phyloP scores from a whole-genome alignment of 805 yeast species.

The Yarrowia sp. region DNA sequence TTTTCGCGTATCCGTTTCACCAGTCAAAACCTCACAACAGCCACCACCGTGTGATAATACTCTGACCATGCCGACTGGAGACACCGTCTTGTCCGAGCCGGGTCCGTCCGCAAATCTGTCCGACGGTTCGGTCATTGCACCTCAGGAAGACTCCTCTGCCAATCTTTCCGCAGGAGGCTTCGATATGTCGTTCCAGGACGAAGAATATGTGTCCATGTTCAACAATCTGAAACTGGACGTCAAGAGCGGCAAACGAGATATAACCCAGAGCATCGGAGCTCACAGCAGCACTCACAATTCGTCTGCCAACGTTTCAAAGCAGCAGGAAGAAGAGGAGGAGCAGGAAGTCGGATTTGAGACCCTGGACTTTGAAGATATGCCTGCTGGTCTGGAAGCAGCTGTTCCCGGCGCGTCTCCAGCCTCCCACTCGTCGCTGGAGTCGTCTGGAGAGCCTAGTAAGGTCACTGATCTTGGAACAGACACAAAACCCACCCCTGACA shows the following conservation, averaged over 20 bases:
- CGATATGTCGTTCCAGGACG: slow-evolving; percentile 29
- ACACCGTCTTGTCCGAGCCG: background rate
- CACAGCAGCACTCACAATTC: background rate
- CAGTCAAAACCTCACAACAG: background rate
- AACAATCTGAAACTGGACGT: slow-evolving; percentile 23
- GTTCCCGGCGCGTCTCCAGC: slow-evolving; percentile 5
- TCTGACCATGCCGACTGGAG: slow-evolving; percentile 10
- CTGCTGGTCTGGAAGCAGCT: background rate
- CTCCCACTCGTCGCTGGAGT: slow-evolving; percentile 19
- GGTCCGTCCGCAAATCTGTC: background rate
- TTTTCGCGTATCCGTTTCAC: slow-evolving; percentile 14
- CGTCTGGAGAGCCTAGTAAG: slow-evolving; percentile 18
- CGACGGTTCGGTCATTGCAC: background rate
- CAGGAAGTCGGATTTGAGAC: slow-evolving; percentile 2
- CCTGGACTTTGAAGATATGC: slow-evolving; percentile 26
- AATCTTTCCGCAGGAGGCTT: background rate
- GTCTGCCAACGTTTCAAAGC: background rate
- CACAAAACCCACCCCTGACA: background rate
- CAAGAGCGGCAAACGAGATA: slow-evolving; percentile 30
- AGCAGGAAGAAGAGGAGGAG: background rate
- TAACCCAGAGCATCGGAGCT: slow-evolving; percentile 1
- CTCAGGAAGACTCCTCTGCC: background rate
- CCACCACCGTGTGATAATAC: background rate
- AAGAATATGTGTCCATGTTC: slow-evolving; percentile 19
- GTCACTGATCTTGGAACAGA: slow-evolving; percentile 6